A percentile compares a stretch with the other conserved stretches of the same genome.
Conservation (phyloP, 2,329 filamentous ascomycete species). For the Thielaviopsis euricoi region DNA sequence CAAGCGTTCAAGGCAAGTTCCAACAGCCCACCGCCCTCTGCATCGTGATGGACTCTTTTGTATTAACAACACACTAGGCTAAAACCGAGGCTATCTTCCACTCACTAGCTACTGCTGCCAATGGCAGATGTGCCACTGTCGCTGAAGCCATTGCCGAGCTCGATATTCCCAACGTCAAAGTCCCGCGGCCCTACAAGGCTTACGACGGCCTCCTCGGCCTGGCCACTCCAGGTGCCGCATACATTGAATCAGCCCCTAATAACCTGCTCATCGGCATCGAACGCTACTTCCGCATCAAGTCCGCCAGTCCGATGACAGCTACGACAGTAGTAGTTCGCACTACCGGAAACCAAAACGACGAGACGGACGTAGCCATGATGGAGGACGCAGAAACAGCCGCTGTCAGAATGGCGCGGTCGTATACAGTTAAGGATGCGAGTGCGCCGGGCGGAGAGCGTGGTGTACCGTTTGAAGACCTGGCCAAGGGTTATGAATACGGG, state of each 20-base stretch:
- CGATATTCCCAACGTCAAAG: constrained; percentile 59
- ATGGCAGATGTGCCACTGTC: constrained; percentile 67
- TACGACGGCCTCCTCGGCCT: constrained; percentile 70
- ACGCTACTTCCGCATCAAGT: constrained; percentile 73
- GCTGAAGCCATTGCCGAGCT: constrained; percentile 72
- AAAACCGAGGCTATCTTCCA: constrained; percentile 57
- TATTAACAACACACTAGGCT: constrained; percentile 16
- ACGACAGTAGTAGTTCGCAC: constrained; percentile 53
- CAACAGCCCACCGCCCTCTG: too few relatives aligned
- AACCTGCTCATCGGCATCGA: constrained; percentile 76
- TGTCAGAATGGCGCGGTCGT: constrained; percentile 64
- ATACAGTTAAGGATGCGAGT: constrained; percentile 60
- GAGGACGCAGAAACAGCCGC: constrained; percentile 39
- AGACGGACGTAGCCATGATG: constrained; percentile 19
- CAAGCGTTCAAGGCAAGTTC: constrained; percentile 42
- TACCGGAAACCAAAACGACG: constrained; percentile 18
- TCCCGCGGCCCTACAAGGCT: constrained; percentile 55
- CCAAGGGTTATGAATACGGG: constrained; percentile 90
- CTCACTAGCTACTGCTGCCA: constrained; percentile 48
- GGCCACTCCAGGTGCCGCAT: constrained; percentile 43
- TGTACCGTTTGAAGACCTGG: constrained; percentile 64
- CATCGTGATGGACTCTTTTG: too few relatives aligned
- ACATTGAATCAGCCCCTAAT: constrained; percentile 18
- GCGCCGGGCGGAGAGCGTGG: constrained; percentile 67
- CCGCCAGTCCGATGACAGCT: constrained; percentile 57